Conservation (phyloP, 1,284 basidiomycete genomes). For the Irpex sp. region DNA sequence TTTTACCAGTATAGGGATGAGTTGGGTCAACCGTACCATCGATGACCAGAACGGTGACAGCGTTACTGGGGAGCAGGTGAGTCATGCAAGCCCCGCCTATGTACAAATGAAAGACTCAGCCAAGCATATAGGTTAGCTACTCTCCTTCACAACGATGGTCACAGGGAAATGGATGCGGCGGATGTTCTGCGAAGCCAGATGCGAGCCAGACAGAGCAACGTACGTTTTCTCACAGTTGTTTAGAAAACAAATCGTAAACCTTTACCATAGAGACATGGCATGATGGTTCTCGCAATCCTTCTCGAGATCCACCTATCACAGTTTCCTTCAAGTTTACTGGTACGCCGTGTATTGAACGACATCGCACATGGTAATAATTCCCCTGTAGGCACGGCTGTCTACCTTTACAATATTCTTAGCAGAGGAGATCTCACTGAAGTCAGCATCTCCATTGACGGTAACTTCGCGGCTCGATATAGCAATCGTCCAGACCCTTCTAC, state of each 20-base stretch:
- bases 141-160: neutral
- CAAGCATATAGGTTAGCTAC: neutral
- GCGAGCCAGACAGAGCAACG: neutral
- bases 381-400: conserved; percentile 3
- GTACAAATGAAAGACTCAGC: neutral
- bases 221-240: neutral
- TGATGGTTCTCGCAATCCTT: conserved; percentile 1
- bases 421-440: neutral
- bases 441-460: conserved; percentile 6
- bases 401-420: conserved; percentile 3
- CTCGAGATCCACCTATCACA: neutral
- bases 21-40: conserved; percentile 6
- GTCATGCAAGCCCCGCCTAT: neutral
- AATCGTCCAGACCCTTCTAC: neutral
- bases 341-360: neutral
- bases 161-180: neutral
- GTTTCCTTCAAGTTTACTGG: conserved; percentile 7
- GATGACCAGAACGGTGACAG: conserved; percentile 3
- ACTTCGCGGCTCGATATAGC: neutral
- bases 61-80: conserved; percentile 3
- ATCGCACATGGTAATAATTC: neutral
- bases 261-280: conserved; percentile 5
- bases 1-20: neutral
- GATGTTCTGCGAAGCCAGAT: conserved; percentile 1
- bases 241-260: neutral